phyloP scores from a whole-genome alignment of 2,329 filamentous ascomycete genomes.

The Phaeosphaeria sp. region DNA sequence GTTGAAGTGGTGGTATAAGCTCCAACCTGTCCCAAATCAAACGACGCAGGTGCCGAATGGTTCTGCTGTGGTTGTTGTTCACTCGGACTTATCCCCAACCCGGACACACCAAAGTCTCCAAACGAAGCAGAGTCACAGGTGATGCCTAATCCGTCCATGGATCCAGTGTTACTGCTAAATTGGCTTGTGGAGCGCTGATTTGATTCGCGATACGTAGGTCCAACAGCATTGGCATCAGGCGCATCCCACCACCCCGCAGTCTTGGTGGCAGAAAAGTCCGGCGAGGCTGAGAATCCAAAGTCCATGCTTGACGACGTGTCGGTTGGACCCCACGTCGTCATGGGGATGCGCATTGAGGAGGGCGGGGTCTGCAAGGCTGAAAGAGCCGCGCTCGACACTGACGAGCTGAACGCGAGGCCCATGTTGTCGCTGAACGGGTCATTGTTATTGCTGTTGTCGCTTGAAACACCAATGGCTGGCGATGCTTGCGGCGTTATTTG shows the following conservation, averaged over 20 bases:
- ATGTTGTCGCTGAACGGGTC: conserved; percentile 34
- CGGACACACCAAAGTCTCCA: conserved; percentile 17
- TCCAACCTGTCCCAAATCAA: conserved; percentile 15
- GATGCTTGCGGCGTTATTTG: conserved; percentile 45
- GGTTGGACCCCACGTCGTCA: conserved; percentile 38
- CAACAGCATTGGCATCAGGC: conserved; percentile 9
- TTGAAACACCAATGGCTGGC: conserved; percentile 32
- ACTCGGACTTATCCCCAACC: conserved; percentile 12
- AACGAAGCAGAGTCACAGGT: conserved; percentile 36
- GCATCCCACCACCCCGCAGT: conserved; percentile 38
- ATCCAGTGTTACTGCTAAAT: conserved; percentile 8
- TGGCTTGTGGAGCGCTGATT: conserved; percentile 25
- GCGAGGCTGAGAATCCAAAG: conserved; percentile 41
- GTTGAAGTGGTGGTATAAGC: conserved; percentile 10
- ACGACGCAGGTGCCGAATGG: conserved; percentile 18
- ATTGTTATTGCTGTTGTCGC: conserved; percentile 14
- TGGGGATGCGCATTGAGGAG: conserved; percentile 36
- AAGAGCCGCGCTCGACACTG: conserved; percentile 33
- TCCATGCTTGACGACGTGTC: conserved; percentile 36
- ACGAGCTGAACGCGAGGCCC: conserved; percentile 19
- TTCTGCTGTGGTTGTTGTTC: neutral
- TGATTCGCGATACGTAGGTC: conserved; percentile 25
- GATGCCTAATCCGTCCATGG: conserved; percentile 39
- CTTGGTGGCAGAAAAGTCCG: conserved; percentile 32
- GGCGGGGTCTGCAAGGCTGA: conserved; percentile 49